Evolutionary conservation across 164 flowering plant genomes (phyloP), one percentile per base, ranked within the genome.

Genomic region (Magnolia officinalis): DNA sequence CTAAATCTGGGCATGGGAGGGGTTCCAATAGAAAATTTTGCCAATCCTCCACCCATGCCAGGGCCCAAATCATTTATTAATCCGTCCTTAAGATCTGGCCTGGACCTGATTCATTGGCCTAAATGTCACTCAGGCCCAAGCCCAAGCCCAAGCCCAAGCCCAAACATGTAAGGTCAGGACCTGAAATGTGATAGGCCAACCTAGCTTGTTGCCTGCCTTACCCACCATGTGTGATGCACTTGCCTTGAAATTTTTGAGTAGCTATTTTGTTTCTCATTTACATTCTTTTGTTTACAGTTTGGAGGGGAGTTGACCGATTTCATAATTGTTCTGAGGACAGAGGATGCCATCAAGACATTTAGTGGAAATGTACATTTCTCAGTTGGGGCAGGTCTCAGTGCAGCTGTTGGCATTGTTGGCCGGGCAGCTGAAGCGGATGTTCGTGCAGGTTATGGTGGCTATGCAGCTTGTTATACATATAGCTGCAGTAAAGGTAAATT

Each of bases 291-390:
- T 51, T 75, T 69, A 24, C 86, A 94, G 99, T 95, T 84, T 75
- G 99, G 99, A 77, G 99, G 97, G 74, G 97, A 92, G 82, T 83
- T 94, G 82, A 94, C 94, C 21, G 99, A 96, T 81, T 94, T 92
- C 76, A 89, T 96, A 58, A 89, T 96, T 68, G 92, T 96, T 21
- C 81, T 96, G 88, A 90, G 98, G 83, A 92, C 93, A 78, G 83
- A 45, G 50, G 89, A 88, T 2, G 98, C 98, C 72, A 87, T 94
- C 21, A 88, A 85, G 78, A 91, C 94, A 71, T 96, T 96, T 81
- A 82, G 97, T 78, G 88, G 98, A 63, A 89, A 87, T 82, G 75
- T 84, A 55, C 99, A 96, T 84, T 73, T 91, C 71, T 88, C 98
- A 24, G 63, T 92, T 75, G 99, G 99, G 76, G 98, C 96, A 77